Conservation (phyloP, 2,329 filamentous ascomycete species). For the Acephala macrosclerotiorum region DNA sequence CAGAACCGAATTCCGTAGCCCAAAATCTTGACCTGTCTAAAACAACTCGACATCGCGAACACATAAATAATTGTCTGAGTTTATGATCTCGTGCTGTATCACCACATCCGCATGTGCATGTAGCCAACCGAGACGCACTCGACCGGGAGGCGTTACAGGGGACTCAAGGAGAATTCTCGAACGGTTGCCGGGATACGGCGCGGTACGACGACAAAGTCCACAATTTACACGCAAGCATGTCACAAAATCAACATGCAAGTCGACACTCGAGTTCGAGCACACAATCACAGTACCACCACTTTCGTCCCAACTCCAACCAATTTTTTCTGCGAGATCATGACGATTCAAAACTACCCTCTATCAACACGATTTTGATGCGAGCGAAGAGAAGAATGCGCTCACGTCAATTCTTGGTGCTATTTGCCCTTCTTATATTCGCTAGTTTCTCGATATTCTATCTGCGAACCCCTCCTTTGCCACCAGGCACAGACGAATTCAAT, state of each 20-base stretch:
- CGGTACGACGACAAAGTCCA: constrained; percentile 1
- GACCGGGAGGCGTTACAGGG: neutral
- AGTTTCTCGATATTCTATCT: constrained; percentile 46
- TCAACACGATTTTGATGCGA: constrained; percentile 36
- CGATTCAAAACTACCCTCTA: constrained; percentile 34
- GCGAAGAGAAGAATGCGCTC: constrained; percentile 48
- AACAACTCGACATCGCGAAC: neutral
- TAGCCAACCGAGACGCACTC: neutral
- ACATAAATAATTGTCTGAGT: too few species aligned
- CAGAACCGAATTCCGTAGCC: neutral
- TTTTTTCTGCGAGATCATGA: constrained; percentile 31
- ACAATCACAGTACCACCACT: constrained; percentile 17
- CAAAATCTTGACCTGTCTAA: neutral
- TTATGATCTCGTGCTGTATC: neutral
- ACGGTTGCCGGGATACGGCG: neutral
- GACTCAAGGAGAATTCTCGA: neutral
- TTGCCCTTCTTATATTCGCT: constrained; percentile 46
- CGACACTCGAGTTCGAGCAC: constrained; percentile 17
- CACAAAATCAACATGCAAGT: constrained; percentile 11
- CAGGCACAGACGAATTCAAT: constrained; percentile 16
- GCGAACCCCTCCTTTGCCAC: constrained; percentile 33
- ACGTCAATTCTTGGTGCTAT: constrained; percentile 46
- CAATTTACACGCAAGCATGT: constrained; percentile 2
- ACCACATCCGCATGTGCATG: neutral
- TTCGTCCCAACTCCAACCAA: constrained; percentile 7